A percentile compares a stretch with the other conserved stretches of the same genome.
Evolutionary conservation across 371 early-diverging fungal genomes (phyloP).

Genomic region (Massospora cicadina): DNA sequence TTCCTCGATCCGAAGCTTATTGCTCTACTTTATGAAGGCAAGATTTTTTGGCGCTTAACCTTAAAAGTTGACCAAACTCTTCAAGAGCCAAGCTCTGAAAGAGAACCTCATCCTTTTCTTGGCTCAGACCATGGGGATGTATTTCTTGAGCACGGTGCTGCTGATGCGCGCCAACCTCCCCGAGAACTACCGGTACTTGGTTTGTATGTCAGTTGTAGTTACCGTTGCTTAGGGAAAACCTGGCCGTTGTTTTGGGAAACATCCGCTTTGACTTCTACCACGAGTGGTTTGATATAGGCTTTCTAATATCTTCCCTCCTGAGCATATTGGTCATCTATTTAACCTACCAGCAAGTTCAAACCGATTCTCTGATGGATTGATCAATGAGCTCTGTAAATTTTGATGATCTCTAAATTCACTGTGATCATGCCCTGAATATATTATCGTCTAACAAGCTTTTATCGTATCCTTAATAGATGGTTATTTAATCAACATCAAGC

Average conservation of each 20-base stretch:
- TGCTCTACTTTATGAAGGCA: conserved; percentile 62
- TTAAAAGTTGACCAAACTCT: neutral
- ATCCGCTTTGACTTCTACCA: conserved; percentile 76
- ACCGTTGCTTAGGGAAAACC: conserved; percentile 32
- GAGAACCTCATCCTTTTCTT: conserved; percentile 53
- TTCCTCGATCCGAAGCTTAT: conserved; percentile 64
- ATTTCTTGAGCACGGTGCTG: conserved; percentile 70
- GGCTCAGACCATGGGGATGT: conserved; percentile 83
- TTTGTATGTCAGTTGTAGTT: neutral
- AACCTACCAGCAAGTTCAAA: conserved; percentile 21
- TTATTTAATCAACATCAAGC: no score
- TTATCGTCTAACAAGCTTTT: no score
- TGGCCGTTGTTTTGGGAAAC: conserved; percentile 52
- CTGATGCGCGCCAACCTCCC: conserved; percentile 83
- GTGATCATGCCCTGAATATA: no score
- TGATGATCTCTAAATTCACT: no score
- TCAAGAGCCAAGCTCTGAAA: conserved; percentile 11
- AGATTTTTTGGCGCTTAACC: neutral
- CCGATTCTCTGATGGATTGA: neutral
- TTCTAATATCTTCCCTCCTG: conserved; percentile 53
- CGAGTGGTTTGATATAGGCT: conserved; percentile 86
- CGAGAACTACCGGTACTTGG: conserved; percentile 41
- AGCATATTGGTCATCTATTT: conserved; percentile 45
- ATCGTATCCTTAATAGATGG: no score
- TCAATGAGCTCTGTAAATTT: no score